Conservation (phyloP, 2,329 filamentous ascomycete species). For the Metarhizium robertsii region DNA sequence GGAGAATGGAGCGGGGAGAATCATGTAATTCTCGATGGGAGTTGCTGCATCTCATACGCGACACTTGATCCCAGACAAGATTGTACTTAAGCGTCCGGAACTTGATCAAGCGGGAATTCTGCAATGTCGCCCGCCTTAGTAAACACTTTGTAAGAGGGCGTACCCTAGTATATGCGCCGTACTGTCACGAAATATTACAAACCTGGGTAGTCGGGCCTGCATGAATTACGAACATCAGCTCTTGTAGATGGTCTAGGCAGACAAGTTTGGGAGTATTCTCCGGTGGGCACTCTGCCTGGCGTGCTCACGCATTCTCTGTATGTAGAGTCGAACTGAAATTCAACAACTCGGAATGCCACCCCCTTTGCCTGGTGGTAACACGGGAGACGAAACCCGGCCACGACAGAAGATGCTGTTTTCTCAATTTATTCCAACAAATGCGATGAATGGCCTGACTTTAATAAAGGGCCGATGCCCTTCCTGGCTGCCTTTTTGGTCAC, state of each 20-base stretch:
- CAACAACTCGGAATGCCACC: background rate
- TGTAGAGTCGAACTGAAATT: background rate
- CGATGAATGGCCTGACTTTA: slow-evolving; percentile 6
- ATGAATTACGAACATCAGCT: background rate
- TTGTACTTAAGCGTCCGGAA: background rate
- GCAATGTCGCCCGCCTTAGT: background rate
- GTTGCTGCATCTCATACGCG: background rate
- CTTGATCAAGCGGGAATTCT: background rate
- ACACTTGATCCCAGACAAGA: background rate
- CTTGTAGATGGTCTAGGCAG: background rate
- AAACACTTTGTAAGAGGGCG: background rate
- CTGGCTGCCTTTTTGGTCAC: background rate
- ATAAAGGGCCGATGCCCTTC: slow-evolving; percentile 6
- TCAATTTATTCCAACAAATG: slow-evolving; percentile 2
- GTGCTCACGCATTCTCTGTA: background rate
- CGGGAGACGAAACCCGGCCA: slow-evolving; percentile 3
- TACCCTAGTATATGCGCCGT: background rate
- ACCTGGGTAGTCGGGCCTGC: background rate
- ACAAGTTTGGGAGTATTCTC: background rate
- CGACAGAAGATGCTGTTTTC: slow-evolving; percentile 1
- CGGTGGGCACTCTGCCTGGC: background rate
- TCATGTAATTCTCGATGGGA: background rate
- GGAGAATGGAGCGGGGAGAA: background rate
- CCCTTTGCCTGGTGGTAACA: slow-evolving; percentile 3
- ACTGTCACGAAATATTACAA: background rate